Percentiles rank a stretch among this genome's conserved stretches.
These are phyloP conservation scores for Monilinia aucupariae DNA, from an alignment of 2,329 filamentous ascomycete genomes.

Conservation along the genomic window DNA sequence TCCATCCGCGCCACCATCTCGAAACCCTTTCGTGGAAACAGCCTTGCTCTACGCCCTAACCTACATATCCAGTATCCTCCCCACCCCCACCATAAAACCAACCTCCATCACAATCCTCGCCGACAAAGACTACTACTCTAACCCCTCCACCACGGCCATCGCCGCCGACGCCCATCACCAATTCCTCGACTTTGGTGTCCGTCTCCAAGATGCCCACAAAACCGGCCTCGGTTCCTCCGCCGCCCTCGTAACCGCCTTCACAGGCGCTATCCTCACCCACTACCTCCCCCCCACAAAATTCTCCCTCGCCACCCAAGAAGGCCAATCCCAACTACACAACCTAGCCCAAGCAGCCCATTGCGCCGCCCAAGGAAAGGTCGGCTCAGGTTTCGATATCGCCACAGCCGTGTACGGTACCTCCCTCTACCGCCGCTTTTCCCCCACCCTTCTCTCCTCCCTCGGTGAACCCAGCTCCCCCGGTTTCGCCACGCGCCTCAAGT, in stretches of 20 bases:
- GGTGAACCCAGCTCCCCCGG: slow-evolving; percentile 60
- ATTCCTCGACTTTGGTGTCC: slow-evolving; percentile 74
- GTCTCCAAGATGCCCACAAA: slow-evolving; percentile 78
- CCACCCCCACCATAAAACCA: slow-evolving; percentile 52
- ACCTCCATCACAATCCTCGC: slow-evolving; percentile 80
- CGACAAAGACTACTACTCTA: slow-evolving; percentile 95
- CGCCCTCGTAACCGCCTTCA: slow-evolving; percentile 84
- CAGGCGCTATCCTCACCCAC: slow-evolving; percentile 68
- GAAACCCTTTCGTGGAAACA: slow-evolving; percentile 88
- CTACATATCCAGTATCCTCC: slow-evolving; percentile 54
- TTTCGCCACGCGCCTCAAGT: slow-evolving; percentile 61
- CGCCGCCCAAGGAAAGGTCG: slow-evolving; percentile 93
- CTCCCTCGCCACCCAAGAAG: slow-evolving; percentile 49
- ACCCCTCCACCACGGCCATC: slow-evolving; percentile 41
- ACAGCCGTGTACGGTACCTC: slow-evolving; percentile 89
- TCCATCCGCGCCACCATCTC: slow-evolving; percentile 34
- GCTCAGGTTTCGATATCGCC: slow-evolving; percentile 92
- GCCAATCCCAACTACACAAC: slow-evolving; percentile 71
- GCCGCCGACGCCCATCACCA: slow-evolving; percentile 40
- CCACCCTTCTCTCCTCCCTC: slow-evolving; percentile 60
- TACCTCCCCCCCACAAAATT: slow-evolving; percentile 58
- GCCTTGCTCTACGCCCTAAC: slow-evolving; percentile 82
- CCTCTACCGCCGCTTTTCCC: slow-evolving; percentile 87
- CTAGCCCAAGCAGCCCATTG: slow-evolving; percentile 91
- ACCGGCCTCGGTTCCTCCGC: slow-evolving; percentile 94